Evolutionary conservation across 768 basidiomycete genomes (phyloP), one percentile per base, ranked within the genome.

Genomic region (Auriscalpium microsporum): DNA sequence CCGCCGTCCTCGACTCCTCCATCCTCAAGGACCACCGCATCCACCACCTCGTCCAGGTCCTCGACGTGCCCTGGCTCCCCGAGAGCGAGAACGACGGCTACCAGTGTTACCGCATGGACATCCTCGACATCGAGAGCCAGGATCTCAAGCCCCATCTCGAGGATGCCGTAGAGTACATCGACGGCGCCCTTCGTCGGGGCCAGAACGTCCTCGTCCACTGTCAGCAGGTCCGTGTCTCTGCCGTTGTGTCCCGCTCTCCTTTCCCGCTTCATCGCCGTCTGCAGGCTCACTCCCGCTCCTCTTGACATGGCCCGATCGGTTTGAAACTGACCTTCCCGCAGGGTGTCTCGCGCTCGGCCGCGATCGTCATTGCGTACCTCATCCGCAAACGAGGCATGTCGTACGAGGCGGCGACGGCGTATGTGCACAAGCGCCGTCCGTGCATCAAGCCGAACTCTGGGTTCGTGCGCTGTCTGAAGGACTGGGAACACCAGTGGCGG

Each of bases 401-500:
- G 9, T 89, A 82, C 67, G 84, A 88, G 57, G 71, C 74, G 46
- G 87, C 87, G 1, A 69, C 75, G 54, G 72, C 80, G 0, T 76
- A 83, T 58, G 75, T 87, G 58, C 79, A 79, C 60, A 77, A 77
- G 53, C 80, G 81, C 60, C 79, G 87, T 17, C 80, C 86, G 4
- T 90, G 87, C 63, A 73, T 83, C 58, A 86, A 87, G 64, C 87
- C 87, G 14, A 90, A 90, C 63, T 71, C 83, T n/a, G 87, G 84
- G 5, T 90, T 90, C 63, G 79, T 87, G 17, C 65, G 65, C 58
- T 56, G 55, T 50, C 37, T 62, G 19, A 49, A 56, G 40, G 61
- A 62, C 36, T 62, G 58, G 58, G 61, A 57, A 56, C 51, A 54
- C 33, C 57, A 59, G 37, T 59, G 57, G 59, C 37, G 51, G 36